Conservation (phyloP, 164 flowering plant species). For the Taxillus chinensis region DNA sequence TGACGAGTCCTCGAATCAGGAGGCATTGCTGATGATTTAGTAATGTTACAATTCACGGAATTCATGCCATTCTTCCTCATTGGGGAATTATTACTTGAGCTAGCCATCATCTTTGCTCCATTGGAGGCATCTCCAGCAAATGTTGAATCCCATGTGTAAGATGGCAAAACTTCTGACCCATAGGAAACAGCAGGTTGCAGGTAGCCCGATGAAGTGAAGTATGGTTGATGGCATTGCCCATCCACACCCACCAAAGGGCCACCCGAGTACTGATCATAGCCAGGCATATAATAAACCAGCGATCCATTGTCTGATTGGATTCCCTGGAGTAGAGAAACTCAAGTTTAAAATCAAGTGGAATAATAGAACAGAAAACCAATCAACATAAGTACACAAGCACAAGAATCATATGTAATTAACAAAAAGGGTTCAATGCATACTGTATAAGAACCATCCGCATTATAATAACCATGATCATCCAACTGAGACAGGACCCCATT, state of each 20-base stretch:
- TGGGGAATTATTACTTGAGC: constrained; percentile 15
- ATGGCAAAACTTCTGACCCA: constrained; percentile 25
- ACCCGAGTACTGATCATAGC: constrained; percentile 26
- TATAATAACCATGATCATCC: constrained; percentile 15
- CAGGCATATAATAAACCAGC: constrained; percentile 25
- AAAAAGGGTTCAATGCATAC: constrained; percentile 11
- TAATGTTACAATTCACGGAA: constrained; percentile 17
- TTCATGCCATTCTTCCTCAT: constrained; percentile 20
- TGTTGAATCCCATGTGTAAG: constrained; percentile 24
- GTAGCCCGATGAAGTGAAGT: constrained; percentile 25
- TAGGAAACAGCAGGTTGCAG: constrained; percentile 19
- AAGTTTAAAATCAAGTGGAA: background rate
- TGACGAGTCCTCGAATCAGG: constrained; percentile 11
- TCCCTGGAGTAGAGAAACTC: constrained; percentile 23
- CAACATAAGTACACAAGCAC: too few species aligned
- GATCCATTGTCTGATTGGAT: constrained; percentile 27
- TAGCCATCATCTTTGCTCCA: constrained; percentile 18
- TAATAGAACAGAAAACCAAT: background rate
- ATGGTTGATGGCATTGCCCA: constrained; percentile 28
- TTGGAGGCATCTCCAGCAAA: constrained; percentile 17
- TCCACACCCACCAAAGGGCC: constrained; percentile 28
- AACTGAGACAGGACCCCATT: constrained; percentile 11
- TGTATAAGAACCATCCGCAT: constrained; percentile 13
- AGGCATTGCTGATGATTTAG: constrained; percentile 13
- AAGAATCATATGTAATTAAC: background rate